Evolutionary conservation across 1,284 basidiomycete genomes (phyloP), one percentile per base, ranked within the genome.

Genomic region (Athelia sp.): DNA sequence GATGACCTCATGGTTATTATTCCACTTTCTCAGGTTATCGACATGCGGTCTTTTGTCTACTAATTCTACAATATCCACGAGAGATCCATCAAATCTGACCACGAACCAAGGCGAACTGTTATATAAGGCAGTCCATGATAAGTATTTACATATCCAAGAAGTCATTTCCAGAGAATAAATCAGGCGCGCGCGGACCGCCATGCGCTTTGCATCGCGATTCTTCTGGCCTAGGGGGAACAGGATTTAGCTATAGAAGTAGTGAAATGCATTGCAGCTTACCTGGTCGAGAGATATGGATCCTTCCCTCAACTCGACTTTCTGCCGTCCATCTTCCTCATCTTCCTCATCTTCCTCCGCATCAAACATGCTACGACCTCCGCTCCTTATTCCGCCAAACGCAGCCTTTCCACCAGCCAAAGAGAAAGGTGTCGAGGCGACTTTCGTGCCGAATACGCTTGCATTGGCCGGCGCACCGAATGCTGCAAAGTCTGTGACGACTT

Each of bases 241-340:
- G 43, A 46, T 54, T 50, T 46, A 48, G 48, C 46, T 53, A 52
- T 14, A 47, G 45, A n/a, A 26, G 31, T 0, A 51, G 34, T 32
- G 45, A 47, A 22, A 44, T 43, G 42, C 23, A 49, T 54, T 24
- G 14, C n/a, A n/a, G 64, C 77, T 48, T 60, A 90, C 90, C 79
- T 95, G 92, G 56, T 95, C 93, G 54, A 94, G 74, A 11, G 88
- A 87, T 62, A 95, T 93, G 23, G 85, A 83, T 58, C 84, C 87
- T 62, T 90, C 88, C 57, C 76, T 76, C 56, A 94, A 71, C 58
- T 87, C 83, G 34, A 92, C 78, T 57, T 70, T 77, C 67, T 90
- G 87, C 55, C 75, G 76, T 19, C 84, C 81, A 48, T 82, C 74
- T 14, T 76, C 73, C 14, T 80, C 82, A 0, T 79, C 78, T 0